Conservation (phyloP, 768 basidiomycete genomes). For the Gelatoporia subvermispora region DNA sequence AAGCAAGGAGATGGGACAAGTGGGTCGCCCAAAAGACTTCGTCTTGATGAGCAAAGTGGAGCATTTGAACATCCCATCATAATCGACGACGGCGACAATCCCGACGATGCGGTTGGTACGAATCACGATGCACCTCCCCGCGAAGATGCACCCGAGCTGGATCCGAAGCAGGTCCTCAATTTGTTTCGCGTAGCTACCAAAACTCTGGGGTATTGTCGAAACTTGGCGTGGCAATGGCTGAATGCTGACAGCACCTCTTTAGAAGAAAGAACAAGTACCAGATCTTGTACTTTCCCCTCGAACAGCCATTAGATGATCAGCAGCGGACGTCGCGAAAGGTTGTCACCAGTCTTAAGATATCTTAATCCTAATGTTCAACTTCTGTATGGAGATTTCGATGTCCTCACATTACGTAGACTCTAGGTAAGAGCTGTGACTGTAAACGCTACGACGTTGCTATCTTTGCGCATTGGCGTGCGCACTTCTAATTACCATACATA, state of each 20-base stretch:
- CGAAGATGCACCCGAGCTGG: slow-evolving; percentile 15
- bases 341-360: slow-evolving; percentile 44
- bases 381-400: neutral
- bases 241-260: slow-evolving; percentile 2
- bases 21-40: neutral
- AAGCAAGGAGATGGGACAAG: neutral
- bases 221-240: neutral
- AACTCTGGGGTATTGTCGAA: slow-evolving; percentile 36
- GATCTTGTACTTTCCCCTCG: slow-evolving; percentile 78
- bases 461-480: no score
- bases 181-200: slow-evolving; percentile 44
- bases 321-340: slow-evolving; percentile 47
- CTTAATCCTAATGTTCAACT: no score
- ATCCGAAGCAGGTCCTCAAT: slow-evolving; percentile 34
- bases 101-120: neutral
- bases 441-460: no score
- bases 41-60: neutral
- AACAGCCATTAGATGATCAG: slow-evolving; percentile 48
- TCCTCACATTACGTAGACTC: no score
- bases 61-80: slow-evolving; percentile 17
- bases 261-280: slow-evolving; percentile 56
- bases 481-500: no score
- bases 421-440: no score
- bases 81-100: slow-evolving; percentile 12
- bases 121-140: neutral